Conservation (phyloP, 163 green algal genomes). For the Trebouxiophyceae sp. region DNA sequence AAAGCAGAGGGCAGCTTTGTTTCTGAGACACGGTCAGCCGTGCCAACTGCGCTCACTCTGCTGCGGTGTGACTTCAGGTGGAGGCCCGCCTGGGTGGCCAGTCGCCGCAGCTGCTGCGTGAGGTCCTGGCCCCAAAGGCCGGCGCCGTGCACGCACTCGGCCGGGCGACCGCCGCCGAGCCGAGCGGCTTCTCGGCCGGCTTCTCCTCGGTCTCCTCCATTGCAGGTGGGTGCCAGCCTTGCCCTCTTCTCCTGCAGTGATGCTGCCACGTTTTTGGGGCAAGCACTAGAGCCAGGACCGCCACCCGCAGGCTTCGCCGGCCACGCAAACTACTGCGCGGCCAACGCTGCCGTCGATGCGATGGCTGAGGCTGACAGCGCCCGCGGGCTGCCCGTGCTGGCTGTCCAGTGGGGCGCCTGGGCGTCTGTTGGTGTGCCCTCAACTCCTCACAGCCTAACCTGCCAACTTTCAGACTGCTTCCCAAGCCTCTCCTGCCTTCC, state of each 20-base stretch:
- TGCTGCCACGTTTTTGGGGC: too few species aligned
- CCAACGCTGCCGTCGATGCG: constrained; percentile 61
- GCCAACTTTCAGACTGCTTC: too few species aligned
- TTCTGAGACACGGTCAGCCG: too few species aligned
- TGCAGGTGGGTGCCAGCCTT: constrained; percentile 29
- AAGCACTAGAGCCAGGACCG: too few species aligned
- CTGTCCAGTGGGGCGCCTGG: constrained; percentile 27
- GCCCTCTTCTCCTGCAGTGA: too few species aligned
- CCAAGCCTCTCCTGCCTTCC: too few species aligned
- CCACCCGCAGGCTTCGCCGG: constrained; percentile 26
- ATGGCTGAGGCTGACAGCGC: background rate
- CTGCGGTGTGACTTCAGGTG: constrained; percentile 13
- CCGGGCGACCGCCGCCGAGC: background rate
- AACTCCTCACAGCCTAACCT: too few species aligned
- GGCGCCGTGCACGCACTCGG: constrained; percentile 6
- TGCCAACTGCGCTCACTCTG: too few species aligned
- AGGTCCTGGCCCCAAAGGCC: constrained; percentile 46
- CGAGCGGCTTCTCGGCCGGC: constrained; percentile 11
- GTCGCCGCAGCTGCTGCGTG: constrained; percentile 12
- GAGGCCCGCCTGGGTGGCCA: constrained; percentile 14
- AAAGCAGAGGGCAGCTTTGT: too few species aligned
- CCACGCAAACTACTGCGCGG: constrained; percentile 70
- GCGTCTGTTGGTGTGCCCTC: constrained; percentile 16
- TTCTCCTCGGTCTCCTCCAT: constrained; percentile 68
- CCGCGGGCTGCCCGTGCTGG: constrained; percentile 4